A percentile compares a stretch with the other conserved stretches of the same genome.
Conservation (phyloP, 129 eudicot species). For the Flaveria linearis region DNA sequence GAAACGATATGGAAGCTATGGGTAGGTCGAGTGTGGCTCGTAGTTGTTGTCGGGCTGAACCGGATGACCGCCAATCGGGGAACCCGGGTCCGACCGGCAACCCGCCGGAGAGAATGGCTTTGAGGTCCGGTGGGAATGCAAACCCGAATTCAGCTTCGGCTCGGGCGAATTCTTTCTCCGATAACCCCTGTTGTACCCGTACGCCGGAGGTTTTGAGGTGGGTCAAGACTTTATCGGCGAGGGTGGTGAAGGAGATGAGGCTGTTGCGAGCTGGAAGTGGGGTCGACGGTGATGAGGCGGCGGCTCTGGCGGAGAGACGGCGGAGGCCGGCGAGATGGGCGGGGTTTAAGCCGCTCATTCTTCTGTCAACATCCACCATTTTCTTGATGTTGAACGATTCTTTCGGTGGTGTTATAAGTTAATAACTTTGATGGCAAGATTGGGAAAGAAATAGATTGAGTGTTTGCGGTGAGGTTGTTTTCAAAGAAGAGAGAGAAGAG, state of each 20-base stretch:
- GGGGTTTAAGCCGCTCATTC: constrained; percentile 89
- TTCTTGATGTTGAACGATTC: neutral
- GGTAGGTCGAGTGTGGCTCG: constrained; percentile 73
- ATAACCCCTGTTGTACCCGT: constrained; percentile 57
- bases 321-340: constrained; percentile 95
- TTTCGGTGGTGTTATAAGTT: neutral
- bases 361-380: constrained; percentile 96
- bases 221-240: constrained; percentile 69
- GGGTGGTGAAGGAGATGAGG: constrained; percentile 70
- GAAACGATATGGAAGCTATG: constrained; percentile 80
- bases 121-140: constrained; percentile 85
- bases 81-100: constrained; percentile 88
- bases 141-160: constrained; percentile 97
- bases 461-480: constrained; percentile 7
- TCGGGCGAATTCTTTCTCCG: constrained; percentile 69
- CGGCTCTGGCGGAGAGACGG: constrained; percentile 93
- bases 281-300: constrained; percentile 73
- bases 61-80: constrained; percentile 89
- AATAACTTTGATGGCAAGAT: constrained; percentile 20
- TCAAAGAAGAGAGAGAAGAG: constrained; percentile 15
- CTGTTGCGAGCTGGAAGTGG: constrained; percentile 75
- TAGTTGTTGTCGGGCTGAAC: constrained; percentile 59
- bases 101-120: constrained; percentile 75
- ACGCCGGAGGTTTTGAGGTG: constrained; percentile 60
- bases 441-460: neutral